Evolutionary conservation across 495 filamentous ascomycete species (phyloP).

Genomic region (Penicillium coffeae): DNA sequence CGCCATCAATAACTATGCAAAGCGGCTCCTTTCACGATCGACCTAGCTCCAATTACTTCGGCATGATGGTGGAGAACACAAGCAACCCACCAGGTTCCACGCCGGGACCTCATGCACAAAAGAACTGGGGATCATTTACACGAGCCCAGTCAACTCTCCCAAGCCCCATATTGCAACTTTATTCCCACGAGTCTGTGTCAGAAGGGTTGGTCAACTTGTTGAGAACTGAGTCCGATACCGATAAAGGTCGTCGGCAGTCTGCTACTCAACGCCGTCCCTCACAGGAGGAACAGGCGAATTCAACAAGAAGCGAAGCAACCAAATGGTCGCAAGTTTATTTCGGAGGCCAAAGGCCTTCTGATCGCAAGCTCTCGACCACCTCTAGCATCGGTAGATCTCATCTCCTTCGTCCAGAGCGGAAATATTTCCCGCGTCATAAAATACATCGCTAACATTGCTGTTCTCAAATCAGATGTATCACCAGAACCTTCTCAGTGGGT

Average conservation of each 20-base stretch:
- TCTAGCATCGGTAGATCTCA: constrained; percentile 10
- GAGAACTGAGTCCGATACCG: constrained; percentile 20
- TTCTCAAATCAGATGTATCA: constrained; percentile 2
- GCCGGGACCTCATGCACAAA: constrained; percentile 50
- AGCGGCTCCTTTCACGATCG: constrained; percentile 39
- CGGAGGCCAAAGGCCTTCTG: neutral
- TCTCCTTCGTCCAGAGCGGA: too few species aligned
- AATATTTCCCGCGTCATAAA: too few species aligned
- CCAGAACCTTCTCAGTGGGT: constrained; percentile 45
- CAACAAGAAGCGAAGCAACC: neutral
- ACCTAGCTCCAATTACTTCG: constrained; percentile 80
- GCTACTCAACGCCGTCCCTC: constrained; percentile 17
- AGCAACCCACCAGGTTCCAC: constrained; percentile 58
- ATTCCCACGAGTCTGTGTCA: constrained; percentile 72
- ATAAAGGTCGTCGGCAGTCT: constrained; percentile 21
- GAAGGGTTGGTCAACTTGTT: constrained; percentile 64
- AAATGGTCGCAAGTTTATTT: constrained; percentile 1
- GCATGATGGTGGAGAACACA: constrained; percentile 59
- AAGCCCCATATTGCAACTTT: constrained; percentile 63
- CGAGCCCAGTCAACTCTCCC: constrained; percentile 62
- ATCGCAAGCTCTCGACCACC: neutral
- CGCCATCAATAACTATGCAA: constrained; percentile 39
- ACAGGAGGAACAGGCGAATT: constrained; percentile 6
- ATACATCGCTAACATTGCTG: too few species aligned
- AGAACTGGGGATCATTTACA: constrained; percentile 69